Evolutionary conservation across 2,329 filamentous ascomycete species (phyloP).

Genomic region (Cercospora sp.): DNA sequence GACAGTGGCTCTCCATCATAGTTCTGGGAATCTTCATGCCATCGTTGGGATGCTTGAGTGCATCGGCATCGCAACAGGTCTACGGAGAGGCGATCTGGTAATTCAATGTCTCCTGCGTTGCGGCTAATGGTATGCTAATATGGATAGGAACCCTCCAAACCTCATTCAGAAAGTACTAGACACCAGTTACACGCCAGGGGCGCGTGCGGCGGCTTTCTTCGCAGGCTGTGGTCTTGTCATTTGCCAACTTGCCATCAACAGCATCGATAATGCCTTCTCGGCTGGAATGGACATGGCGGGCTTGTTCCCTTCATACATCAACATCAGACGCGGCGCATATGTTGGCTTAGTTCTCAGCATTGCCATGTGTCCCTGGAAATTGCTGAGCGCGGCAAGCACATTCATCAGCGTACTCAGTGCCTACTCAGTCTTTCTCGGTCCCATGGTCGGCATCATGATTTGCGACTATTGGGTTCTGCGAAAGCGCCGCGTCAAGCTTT

Average conservation of each 20-base stretch:
- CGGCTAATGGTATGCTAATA: slow-evolving; percentile 39
- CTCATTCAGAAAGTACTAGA: slow-evolving; percentile 43
- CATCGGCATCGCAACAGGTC: slow-evolving; percentile 55
- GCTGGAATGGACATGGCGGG: slow-evolving; percentile 58
- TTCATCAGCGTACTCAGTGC: slow-evolving; percentile 51
- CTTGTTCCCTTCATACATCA: slow-evolving; percentile 55
- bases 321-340: slow-evolving; percentile 57
- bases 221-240: slow-evolving; percentile 48
- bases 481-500: slow-evolving; percentile 43
- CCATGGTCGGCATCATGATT: slow-evolving; percentile 43
- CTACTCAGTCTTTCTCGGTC: slow-evolving; percentile 51
- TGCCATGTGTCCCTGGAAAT: slow-evolving; percentile 54
- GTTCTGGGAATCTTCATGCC: slow-evolving; percentile 53
- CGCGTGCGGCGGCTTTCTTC: slow-evolving; percentile 51
- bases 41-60: slow-evolving; percentile 58
- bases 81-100: slow-evolving; percentile 53
- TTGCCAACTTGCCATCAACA: slow-evolving; percentile 48
- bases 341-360: slow-evolving; percentile 50
- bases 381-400: slow-evolving; percentile 48
- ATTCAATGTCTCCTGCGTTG: slow-evolving; percentile 35
- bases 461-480: slow-evolving; percentile 51
- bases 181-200: slow-evolving; percentile 34
- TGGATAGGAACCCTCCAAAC: slow-evolving; percentile 44
- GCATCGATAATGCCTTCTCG: slow-evolving; percentile 52
- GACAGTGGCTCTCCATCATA: slow-evolving; percentile 49